Evolutionary conservation across 2,329 filamentous ascomycete species (phyloP), one percentile per base, ranked within the genome.

Genomic region (Sporothrix dimorphospora): DNA sequence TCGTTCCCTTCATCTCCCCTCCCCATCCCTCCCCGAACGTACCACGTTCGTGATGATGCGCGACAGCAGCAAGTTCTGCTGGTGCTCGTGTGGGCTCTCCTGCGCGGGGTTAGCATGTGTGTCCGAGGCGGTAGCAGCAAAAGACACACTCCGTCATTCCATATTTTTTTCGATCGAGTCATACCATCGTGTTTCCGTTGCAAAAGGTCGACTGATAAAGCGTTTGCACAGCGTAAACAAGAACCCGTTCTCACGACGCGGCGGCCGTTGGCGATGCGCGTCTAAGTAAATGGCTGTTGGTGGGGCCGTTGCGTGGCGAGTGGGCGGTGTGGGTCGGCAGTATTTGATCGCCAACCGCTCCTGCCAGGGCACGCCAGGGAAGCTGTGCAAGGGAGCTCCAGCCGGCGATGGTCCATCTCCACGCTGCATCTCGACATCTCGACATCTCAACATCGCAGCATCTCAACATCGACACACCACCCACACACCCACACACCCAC

Each of bases 31-130:
- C 7, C 34, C 9, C n/a, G 14, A 66, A 85, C 93, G 80, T 88
- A 98, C 95, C 79, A 98, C 94, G 79, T 99, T 99, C 79, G 91
- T 96, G 83, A 98, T 97, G 83, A 99, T 98, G 74, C 96, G 93
- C 27, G 94, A 96, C 61, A 98, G 88, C 78, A 99, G 87, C 70
- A 97, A 86, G 79, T 92, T 97, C 86, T 99, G 95, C 85, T 98
- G 96, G 77, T 98, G 94, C 81, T 98, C 96, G 80, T 99, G 96
- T 51, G 96, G 96, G 78, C 93, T 97, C 82, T 99, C 96, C 95
- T 91, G 69, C 2, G 14, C 3, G 1, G 19, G 2, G 61, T 73
- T 21, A 72, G 69, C 30, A 8, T 5, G 4, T 40, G 11, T 24
- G n/a, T 53, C n/a, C n/a, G n/a, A n/a, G n/a, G n/a, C n/a, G n/a